These are phyloP conservation scores for Botrytis porri DNA, from an alignment of 2,329 filamentous ascomycete species.

Conservation along the genomic window DNA sequence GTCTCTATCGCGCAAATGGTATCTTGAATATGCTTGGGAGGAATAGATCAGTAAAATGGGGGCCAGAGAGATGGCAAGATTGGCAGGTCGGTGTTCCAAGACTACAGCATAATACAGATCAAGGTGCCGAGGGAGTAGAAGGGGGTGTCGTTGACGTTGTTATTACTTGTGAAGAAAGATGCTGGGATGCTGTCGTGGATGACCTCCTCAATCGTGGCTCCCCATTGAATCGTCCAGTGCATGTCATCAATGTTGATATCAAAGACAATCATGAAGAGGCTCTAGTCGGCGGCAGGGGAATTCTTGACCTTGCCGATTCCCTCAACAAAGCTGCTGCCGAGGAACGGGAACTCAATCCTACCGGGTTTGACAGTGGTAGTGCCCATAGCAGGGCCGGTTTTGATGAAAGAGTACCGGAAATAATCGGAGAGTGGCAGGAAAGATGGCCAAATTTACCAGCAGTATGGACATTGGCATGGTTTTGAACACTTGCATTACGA, in stretches of 20 bases:
- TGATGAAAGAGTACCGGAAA: slow-evolving; percentile 89
- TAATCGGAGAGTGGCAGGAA: slow-evolving; percentile 91
- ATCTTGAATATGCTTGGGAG: slow-evolving; percentile 93
- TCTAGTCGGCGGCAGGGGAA: slow-evolving; percentile 82
- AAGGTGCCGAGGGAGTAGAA: slow-evolving; percentile 78
- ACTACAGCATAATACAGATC: slow-evolving; percentile 70
- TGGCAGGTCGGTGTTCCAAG: slow-evolving; percentile 87
- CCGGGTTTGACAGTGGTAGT: slow-evolving; percentile 67
- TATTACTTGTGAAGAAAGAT: slow-evolving; percentile 95
- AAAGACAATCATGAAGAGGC: slow-evolving; percentile 98
- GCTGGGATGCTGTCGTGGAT: slow-evolving; percentile 96
- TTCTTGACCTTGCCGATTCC: slow-evolving; percentile 83
- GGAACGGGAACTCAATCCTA: slow-evolving; percentile 63
- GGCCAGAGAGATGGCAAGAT: slow-evolving; percentile 96
- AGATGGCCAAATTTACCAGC: slow-evolving; percentile 88
- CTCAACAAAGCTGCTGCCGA: slow-evolving; percentile 77
- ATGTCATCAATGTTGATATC: slow-evolving; percentile 98
- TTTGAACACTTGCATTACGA: slow-evolving; percentile 49
- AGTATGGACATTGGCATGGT: slow-evolving; percentile 93
- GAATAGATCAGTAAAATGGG: slow-evolving; percentile 90
- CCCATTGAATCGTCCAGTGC: slow-evolving; percentile 86
- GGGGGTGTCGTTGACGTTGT: slow-evolving; percentile 89
- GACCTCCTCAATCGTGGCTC: slow-evolving; percentile 84
- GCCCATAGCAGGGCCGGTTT: slow-evolving; percentile 71
- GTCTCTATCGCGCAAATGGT: slow-evolving; percentile 87